A percentile compares a stretch with the other conserved stretches of the same genome.
Conservation (phyloP, 164 flowering plant genomes). For the Euptelea pleiosperma region DNA sequence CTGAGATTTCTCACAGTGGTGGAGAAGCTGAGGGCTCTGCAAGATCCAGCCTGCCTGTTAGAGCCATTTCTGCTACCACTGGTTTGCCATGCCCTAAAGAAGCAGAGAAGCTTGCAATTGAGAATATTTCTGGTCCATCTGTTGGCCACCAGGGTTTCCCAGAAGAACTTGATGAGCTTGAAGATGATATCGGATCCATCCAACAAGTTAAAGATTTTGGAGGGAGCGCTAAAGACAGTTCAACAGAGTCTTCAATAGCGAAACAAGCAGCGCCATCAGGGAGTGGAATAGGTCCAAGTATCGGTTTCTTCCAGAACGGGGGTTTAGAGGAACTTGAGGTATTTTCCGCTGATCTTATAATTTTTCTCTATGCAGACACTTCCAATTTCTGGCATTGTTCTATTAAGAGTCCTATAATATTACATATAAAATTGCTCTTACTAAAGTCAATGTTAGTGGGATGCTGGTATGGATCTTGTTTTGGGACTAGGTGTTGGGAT, state of each 20-base stretch:
- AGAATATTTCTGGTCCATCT: slow-evolving; percentile 40
- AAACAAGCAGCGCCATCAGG: slow-evolving; percentile 14
- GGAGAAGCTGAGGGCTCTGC: slow-evolving; percentile 18
- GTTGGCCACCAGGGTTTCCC: slow-evolving; percentile 26
- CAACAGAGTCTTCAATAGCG: slow-evolving; percentile 15
- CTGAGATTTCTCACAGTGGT: slow-evolving; percentile 16
- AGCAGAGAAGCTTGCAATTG: slow-evolving; percentile 49
- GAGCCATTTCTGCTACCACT: slow-evolving; percentile 7
- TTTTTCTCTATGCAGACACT: not conserved
- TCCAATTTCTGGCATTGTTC: not conserved
- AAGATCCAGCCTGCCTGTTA: slow-evolving; percentile 4
- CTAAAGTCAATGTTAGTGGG: no score
- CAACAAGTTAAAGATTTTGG: slow-evolving; percentile 24
- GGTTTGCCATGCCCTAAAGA: slow-evolving; percentile 33
- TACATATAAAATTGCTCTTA: not conserved
- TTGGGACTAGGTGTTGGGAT: no score
- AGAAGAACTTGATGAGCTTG: slow-evolving; percentile 61
- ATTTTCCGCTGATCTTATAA: slow-evolving; percentile 12
- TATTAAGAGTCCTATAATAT: not conserved
- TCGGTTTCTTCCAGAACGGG: slow-evolving; percentile 23
- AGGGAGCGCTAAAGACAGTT: slow-evolving; percentile 15
- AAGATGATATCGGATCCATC: slow-evolving; percentile 34
- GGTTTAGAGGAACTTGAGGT: slow-evolving; percentile 91
- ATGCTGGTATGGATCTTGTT: no score
- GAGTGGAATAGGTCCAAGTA: slow-evolving; percentile 19